These are phyloP conservation scores for Gelatoporia subvermispora DNA, from an alignment of 768 basidiomycete species.

Conservation along the genomic window DNA sequence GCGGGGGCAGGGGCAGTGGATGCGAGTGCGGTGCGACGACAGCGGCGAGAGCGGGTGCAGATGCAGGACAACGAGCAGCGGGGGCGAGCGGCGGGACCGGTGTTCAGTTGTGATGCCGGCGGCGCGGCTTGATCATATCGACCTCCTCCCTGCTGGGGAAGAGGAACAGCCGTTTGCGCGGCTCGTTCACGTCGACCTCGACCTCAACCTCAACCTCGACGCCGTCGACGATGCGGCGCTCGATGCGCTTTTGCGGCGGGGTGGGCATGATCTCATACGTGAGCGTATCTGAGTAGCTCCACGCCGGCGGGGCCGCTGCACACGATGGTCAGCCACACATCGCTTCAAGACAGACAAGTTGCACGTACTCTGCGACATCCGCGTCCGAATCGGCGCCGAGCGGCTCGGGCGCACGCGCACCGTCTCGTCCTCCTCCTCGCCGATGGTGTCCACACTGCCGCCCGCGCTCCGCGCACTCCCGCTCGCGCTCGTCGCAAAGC, in stretches of 20 bases:
- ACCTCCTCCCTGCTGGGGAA: conserved; percentile 43
- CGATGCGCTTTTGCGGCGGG: conserved; percentile 46
- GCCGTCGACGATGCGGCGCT: conserved; percentile 44
- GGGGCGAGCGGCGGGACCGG: not conserved
- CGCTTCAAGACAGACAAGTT: not conserved
- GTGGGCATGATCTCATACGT: conserved; percentile 62
- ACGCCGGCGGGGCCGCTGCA: conserved; percentile 39
- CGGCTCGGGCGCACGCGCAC: no score
- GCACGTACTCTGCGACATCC: conserved; percentile 39
- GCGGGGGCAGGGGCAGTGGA: not conserved
- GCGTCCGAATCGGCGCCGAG: not conserved
- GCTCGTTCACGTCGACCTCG: conserved; percentile 50
- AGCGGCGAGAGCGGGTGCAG: not conserved
- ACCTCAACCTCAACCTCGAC: conserved; percentile 48
- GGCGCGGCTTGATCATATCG: not conserved
- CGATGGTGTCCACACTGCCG: no score
- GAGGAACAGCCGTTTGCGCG: conserved; percentile 63
- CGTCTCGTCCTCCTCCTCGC: no score
- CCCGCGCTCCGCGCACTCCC: not conserved
- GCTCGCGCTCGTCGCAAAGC: conserved; percentile 19
- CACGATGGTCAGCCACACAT: conserved; percentile 3
- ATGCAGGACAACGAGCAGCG: not conserved
- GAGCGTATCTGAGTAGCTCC: conserved; percentile 64
- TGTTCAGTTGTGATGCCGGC: not conserved
- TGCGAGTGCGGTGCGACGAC: not conserved